Evolutionary conservation across 78 protist species (phyloP).

Genomic region (Pelomyxa schiedti): DNA sequence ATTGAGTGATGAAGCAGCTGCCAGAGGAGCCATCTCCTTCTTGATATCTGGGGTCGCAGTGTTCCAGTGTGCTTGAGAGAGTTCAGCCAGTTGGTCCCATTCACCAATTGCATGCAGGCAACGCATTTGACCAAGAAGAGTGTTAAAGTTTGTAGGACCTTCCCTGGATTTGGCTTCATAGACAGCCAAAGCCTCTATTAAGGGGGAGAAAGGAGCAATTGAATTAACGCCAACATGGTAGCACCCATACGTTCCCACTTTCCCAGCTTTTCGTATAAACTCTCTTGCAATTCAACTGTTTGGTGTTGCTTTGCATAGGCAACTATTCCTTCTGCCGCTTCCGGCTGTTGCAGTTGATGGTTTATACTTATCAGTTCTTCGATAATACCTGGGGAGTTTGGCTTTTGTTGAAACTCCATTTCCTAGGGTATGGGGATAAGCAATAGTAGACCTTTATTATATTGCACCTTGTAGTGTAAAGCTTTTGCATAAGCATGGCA

Average conservation of each 20-base stretch:
- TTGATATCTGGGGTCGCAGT: conserved; percentile 3
- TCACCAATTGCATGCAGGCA: conserved; percentile 87
- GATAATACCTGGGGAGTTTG: conserved; percentile 21
- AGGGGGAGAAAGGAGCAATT: not conserved
- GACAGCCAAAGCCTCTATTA: conserved; percentile 72
- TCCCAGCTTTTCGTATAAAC: conserved; percentile 89
- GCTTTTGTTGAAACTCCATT: conserved; percentile 50
- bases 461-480: conserved; percentile 85
- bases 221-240: not conserved
- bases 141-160: conserved; percentile 21
- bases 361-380: conserved; percentile 82
- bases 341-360: conserved; percentile 85
- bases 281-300: conserved; percentile 52
- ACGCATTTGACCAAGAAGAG: conserved; percentile 75
- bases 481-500: conserved; percentile 97
- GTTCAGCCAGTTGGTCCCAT: conserved; percentile 55
- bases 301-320: conserved; percentile 46
- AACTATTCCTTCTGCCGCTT: conserved; percentile 87
- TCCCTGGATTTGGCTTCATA: conserved; percentile 61
- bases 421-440: too few species aligned
- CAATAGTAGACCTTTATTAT: not conserved
- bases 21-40: conserved; percentile 67
- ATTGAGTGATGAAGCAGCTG: conserved; percentile 83
- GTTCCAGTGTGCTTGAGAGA: conserved; percentile 52
- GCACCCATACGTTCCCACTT: too few species aligned